These are phyloP conservation scores for Cladochytrium tenue DNA, from an alignment of 371 early-diverging fungal species.

Conservation along the genomic window DNA sequence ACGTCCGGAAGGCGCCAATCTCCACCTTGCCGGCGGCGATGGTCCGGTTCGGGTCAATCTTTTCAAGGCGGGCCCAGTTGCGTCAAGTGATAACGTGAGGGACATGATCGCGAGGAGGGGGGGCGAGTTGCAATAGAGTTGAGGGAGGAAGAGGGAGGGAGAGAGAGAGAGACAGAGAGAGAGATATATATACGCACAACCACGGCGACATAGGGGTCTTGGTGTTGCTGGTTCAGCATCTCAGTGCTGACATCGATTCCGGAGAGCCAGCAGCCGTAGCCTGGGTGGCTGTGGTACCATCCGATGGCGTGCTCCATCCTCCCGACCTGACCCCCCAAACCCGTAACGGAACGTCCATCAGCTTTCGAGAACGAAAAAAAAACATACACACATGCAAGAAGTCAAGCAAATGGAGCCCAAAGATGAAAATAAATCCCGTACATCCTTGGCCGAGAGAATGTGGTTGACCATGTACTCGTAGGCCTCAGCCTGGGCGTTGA, in stretches of 20 bases:
- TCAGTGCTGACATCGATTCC: slow-evolving; percentile 97
- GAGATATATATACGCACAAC: slow-evolving; percentile 64
- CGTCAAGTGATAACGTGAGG: neutral
- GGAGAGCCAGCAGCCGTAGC: slow-evolving; percentile 98
- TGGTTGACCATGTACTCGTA: slow-evolving; percentile 97
- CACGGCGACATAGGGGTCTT: slow-evolving; percentile 94
- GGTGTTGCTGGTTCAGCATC: slow-evolving; percentile 89
- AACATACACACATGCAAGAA: too few relatives aligned
- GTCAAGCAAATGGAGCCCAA: neutral
- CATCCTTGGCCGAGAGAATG: slow-evolving; percentile 79
- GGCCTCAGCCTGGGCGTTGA: slow-evolving; percentile 93
- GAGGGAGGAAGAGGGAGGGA: neutral
- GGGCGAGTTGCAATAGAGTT: neutral
- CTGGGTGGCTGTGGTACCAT: slow-evolving; percentile 98
- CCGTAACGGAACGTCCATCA: too few relatives aligned
- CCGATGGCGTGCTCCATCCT: slow-evolving; percentile 92
- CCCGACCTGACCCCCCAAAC: too few relatives aligned
- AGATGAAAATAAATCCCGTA: slow-evolving; percentile 26
- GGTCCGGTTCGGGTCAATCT: slow-evolving; percentile 95
- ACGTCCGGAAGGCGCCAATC: slow-evolving; percentile 96
- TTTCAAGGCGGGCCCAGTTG: too few relatives aligned
- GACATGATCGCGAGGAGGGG: neutral
- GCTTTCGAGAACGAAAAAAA: too few relatives aligned
- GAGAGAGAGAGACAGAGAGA: neutral
- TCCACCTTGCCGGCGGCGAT: slow-evolving; percentile 95